Conservation (phyloP, 2,329 filamentous ascomycete genomes). For the Phyllosticta capitalensis region DNA sequence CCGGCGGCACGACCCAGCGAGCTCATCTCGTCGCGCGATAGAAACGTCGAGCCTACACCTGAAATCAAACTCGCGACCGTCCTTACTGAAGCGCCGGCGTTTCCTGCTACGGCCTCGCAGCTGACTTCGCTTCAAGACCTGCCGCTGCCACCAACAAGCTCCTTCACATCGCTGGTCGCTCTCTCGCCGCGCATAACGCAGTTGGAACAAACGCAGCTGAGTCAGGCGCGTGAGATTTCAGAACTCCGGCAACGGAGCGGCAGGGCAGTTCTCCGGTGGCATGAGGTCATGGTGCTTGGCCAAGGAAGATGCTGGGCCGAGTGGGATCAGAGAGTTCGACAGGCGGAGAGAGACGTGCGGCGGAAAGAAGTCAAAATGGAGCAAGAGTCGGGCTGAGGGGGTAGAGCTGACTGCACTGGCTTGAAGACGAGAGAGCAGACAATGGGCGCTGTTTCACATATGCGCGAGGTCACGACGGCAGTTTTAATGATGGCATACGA, state of each 20-base stretch:
- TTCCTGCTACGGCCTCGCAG: conserved; percentile 33
- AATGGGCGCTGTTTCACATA: background rate
- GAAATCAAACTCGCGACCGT: conserved; percentile 27
- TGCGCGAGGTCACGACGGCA: background rate
- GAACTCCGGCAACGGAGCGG: conserved; percentile 57
- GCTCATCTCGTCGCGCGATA: background rate
- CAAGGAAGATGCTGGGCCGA: conserved; percentile 61
- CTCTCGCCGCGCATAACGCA: conserved; percentile 54
- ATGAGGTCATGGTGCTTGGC: conserved; percentile 60
- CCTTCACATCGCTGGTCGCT: conserved; percentile 45
- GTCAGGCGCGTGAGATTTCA: conserved; percentile 53
- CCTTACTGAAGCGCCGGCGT: conserved; percentile 34
- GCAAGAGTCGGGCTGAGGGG: conserved; percentile 37
- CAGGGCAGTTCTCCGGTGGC: conserved; percentile 49
- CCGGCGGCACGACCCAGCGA: conserved; percentile 8
- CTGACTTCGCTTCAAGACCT: conserved; percentile 37
- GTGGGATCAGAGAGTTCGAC: conserved; percentile 57
- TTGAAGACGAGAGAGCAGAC: too few species aligned
- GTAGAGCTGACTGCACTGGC: background rate
- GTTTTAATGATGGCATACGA: background rate
- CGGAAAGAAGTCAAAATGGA: conserved; percentile 51
- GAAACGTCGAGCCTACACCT: conserved; percentile 2
- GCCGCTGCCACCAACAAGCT: conserved; percentile 32
- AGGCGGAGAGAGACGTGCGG: conserved; percentile 55
- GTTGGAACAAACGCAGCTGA: conserved; percentile 50